Percentiles rank a stretch among this genome's conserved stretches.
Evolutionary conservation across 2,329 filamentous ascomycete genomes (phyloP).

Genomic region (Fusarium floridanum): DNA sequence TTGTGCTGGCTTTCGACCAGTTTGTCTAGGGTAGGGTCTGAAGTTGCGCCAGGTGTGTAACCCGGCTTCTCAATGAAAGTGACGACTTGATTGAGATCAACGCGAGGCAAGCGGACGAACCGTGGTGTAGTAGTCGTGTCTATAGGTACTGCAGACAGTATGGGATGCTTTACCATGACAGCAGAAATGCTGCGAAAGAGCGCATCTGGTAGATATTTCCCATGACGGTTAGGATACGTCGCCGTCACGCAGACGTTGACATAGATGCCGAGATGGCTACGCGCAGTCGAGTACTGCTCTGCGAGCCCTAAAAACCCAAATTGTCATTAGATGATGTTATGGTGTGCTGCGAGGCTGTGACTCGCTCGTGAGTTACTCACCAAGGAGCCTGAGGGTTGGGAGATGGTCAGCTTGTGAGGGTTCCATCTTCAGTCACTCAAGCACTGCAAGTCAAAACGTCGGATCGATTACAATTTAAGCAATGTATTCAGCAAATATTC

Average conservation of each 20-base stretch:
- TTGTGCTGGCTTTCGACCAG: neutral
- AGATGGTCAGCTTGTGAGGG: neutral
- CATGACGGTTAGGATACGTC: neutral
- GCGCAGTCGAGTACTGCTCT: slow-evolving; percentile 13
- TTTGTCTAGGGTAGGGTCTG: neutral
- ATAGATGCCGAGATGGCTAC: slow-evolving; percentile 5
- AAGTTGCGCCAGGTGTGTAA: neutral
- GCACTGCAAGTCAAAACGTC: neutral
- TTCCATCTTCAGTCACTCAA: neutral
- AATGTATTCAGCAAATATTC: neutral
- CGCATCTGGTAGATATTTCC: rapidly evolving
- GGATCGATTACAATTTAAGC: neutral
- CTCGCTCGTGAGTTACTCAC: neutral
- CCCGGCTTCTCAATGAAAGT: neutral
- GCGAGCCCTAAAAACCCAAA: slow-evolving; percentile 2
- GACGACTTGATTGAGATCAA: neutral
- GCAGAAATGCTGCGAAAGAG: neutral
- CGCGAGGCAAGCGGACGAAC: neutral
- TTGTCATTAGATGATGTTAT: neutral
- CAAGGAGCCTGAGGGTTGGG: neutral
- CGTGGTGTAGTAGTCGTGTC: neutral
- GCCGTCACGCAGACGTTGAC: slow-evolving; percentile 8
- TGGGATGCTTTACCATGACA: neutral
- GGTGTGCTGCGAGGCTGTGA: neutral
- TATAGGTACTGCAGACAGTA: neutral